These are phyloP conservation scores for Solanum pimpinellifolium DNA, from an alignment of 257 asterid genomes.

Conservation along the genomic window DNA sequence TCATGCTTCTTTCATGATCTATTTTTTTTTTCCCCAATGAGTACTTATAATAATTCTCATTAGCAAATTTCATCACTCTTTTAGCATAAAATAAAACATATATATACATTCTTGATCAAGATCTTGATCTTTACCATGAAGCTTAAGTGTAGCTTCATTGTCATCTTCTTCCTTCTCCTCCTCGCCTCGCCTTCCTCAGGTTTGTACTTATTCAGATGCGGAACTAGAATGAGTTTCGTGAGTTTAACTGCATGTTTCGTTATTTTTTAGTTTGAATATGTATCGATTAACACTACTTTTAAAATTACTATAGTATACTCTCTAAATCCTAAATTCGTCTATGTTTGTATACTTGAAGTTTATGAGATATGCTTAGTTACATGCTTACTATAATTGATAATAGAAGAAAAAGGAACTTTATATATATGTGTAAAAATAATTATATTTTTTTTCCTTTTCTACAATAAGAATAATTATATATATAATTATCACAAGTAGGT, in stretches of 20 bases:
- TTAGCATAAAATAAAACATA: not conserved
- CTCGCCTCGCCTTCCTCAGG: slow-evolving; percentile 15
- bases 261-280: not conserved
- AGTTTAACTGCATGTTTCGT: not conserved
- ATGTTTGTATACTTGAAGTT: not conserved
- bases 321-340: not conserved
- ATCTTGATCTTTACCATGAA: slow-evolving; percentile 16
- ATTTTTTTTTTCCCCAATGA: not conserved
- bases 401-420: not conserved
- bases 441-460: not conserved
- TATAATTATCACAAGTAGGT: not conserved
- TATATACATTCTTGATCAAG: not conserved
- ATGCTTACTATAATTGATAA: not conserved
- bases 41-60: not conserved
- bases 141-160: not conserved
- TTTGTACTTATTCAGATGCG: not conserved
- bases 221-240: not conserved
- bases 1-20: slow-evolving; percentile 5
- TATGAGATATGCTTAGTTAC: not conserved
- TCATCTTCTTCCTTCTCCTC: slow-evolving; percentile 15
- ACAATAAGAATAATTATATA: too few relatives aligned
- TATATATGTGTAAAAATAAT: not conserved
- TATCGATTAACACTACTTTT: not conserved
- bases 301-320: not conserved
- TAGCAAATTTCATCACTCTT: not conserved